Evolutionary conservation across 441 rosid genomes (phyloP).

Genomic region (Corymbia calophylla): DNA sequence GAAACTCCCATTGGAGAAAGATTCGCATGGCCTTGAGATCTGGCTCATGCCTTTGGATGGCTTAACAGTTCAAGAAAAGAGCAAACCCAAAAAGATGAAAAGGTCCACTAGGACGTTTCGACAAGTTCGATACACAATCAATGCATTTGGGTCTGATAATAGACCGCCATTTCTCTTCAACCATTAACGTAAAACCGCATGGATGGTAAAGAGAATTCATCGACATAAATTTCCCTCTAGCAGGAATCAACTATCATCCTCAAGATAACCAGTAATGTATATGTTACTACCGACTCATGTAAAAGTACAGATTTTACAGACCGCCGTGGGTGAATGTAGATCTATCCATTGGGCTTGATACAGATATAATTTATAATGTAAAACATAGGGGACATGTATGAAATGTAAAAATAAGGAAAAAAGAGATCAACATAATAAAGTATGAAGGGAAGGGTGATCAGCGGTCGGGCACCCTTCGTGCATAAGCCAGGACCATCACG

Average conservation of each 20-base stretch:
- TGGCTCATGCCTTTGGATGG: not conserved
- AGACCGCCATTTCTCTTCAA: not conserved
- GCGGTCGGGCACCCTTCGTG: conserved; percentile 37
- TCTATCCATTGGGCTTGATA: not conserved
- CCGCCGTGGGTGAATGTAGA: not conserved
- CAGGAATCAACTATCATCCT: not conserved
- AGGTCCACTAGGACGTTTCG: not conserved
- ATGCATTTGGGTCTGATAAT: not conserved
- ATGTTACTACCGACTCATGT: not conserved
- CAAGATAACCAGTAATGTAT: not conserved
- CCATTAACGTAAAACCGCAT: not conserved
- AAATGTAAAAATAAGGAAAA: not conserved
- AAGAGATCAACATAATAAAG: not conserved
- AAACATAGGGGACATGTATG: not conserved
- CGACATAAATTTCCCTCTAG: not conserved
- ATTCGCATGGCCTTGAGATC: not conserved
- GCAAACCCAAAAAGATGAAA: not conserved
- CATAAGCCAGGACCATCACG: conserved; percentile 80
- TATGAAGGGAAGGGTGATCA: not conserved
- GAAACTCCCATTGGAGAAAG: not conserved
- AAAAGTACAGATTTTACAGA: not conserved
- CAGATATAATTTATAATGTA: not conserved
- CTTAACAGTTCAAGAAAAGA: not conserved
- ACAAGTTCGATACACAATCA: not conserved
- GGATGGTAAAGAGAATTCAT: not conserved